These are phyloP conservation scores for Penstemon newberryi DNA, from an alignment of 257 asterid genomes.

Conservation along the genomic window DNA sequence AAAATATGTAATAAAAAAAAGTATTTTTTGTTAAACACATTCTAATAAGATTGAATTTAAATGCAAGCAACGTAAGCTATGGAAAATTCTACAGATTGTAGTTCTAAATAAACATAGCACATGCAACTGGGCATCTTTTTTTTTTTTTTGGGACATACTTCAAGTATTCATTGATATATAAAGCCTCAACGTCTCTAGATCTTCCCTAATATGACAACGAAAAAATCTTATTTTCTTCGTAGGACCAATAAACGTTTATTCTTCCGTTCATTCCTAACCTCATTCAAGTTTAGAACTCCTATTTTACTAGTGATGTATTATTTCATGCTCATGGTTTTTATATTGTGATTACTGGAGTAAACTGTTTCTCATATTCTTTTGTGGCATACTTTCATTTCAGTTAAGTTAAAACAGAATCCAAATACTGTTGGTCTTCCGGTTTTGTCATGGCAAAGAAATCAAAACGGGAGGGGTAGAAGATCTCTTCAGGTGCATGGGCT, in stretches of 20 bases:
- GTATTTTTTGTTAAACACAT: too few species aligned
- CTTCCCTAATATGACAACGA: background rate
- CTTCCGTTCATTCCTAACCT: too few species aligned
- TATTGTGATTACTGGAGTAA: background rate
- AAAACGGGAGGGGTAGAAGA: conserved; percentile 37
- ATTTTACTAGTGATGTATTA: background rate
- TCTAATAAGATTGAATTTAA: background rate
- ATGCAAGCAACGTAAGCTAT: background rate
- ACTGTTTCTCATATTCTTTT: conserved; percentile 19
- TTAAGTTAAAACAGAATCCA: conserved; percentile 36
- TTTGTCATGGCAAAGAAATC: conserved; percentile 35
- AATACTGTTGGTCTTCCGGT: conserved; percentile 28
- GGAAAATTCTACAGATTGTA: background rate
- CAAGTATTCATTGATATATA: background rate
- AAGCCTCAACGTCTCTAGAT: background rate
- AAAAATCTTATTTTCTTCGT: too few species aligned
- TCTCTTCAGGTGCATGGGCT: conserved; percentile 58
- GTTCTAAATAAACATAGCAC: background rate
- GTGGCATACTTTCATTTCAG: conserved; percentile 25
- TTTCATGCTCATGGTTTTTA: conserved; percentile 1
- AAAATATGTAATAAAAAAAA: background rate
- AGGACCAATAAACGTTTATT: too few species aligned
- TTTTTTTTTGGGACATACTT: background rate
- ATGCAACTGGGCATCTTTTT: background rate
- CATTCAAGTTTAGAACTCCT: too few species aligned